These are phyloP conservation scores for Xylariaceae sp. DNA, from an alignment of 2,329 filamentous ascomycete genomes.

Conservation along the genomic window DNA sequence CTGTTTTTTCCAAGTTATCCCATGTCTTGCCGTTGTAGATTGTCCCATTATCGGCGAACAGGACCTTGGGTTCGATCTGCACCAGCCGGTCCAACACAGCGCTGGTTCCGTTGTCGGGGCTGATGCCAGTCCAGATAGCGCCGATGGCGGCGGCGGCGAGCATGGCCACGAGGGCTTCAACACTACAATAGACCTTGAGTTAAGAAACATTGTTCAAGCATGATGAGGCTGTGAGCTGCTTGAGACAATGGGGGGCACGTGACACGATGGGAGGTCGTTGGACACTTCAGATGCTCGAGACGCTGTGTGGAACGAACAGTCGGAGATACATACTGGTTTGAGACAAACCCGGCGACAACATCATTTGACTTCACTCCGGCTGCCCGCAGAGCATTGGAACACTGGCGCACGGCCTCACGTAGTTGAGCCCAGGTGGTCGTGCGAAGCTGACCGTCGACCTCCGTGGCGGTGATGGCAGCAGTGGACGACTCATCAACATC, in stretches of 20 bases:
- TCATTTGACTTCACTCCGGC: conserved; percentile 54
- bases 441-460: conserved; percentile 56
- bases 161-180: conserved; percentile 82
- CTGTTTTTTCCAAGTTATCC: conserved; percentile 71
- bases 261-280: not conserved
- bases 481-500: conserved; percentile 52
- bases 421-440: conserved; percentile 70
- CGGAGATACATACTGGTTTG: conserved; percentile 57
- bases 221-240: not conserved
- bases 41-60: conserved; percentile 78
- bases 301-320: not conserved
- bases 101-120: conserved; percentile 85
- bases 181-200: conserved; percentile 27
- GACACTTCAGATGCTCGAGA: not conserved
- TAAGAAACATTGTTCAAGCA: not conserved
- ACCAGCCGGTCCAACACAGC: conserved; percentile 81
- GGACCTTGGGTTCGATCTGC: conserved; percentile 75
- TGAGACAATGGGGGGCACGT: not conserved
- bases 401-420: conserved; percentile 69
- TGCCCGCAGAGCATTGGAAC: conserved; percentile 63
- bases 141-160: conserved; percentile 76
- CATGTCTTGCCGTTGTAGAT: conserved; percentile 85
- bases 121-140: conserved; percentile 88
- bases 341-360: conserved; percentile 69
- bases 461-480: conserved; percentile 77